A percentile compares a stretch with the other conserved stretches of the same genome.
These are phyloP conservation scores for Lepraria neglecta DNA, from an alignment of 495 filamentous ascomycete genomes.

Conservation along the genomic window DNA sequence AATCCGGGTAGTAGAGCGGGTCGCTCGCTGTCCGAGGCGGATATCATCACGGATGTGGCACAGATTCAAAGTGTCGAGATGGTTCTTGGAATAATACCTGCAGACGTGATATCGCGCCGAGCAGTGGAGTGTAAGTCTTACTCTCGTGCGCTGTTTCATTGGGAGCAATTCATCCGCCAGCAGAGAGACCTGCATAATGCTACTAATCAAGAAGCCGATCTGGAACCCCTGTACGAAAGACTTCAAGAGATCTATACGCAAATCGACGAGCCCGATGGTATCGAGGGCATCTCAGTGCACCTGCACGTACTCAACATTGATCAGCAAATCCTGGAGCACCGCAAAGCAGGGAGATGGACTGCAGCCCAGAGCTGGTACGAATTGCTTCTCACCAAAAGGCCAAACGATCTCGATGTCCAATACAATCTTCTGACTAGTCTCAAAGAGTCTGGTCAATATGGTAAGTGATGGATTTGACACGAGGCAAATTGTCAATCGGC, in stretches of 20 bases:
- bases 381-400: slow-evolving; percentile 69
- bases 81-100: slow-evolving; percentile 65
- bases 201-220: slow-evolving; percentile 35
- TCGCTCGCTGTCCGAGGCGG: slow-evolving; percentile 30
- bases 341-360: slow-evolving; percentile 93
- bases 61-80: slow-evolving; percentile 57
- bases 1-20: slow-evolving; percentile 35
- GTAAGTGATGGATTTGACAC: slow-evolving; percentile 38
- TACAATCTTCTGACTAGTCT: slow-evolving; percentile 80
- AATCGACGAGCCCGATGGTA: slow-evolving; percentile 95
- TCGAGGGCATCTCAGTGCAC: slow-evolving; percentile 87
- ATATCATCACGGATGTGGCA: slow-evolving; percentile 37
- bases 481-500: background rate
- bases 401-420: slow-evolving; percentile 69
- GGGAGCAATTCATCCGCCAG: slow-evolving; percentile 82
- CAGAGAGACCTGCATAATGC: slow-evolving; percentile 39
- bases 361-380: slow-evolving; percentile 98
- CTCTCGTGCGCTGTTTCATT: slow-evolving; percentile 83
- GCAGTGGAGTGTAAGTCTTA: slow-evolving; percentile 90
- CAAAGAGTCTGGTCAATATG: slow-evolving; percentile 86
- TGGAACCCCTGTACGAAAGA: slow-evolving; percentile 60
- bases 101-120: slow-evolving; percentile 74
- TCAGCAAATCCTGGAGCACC: slow-evolving; percentile 85
- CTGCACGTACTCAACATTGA: slow-evolving; percentile 75
- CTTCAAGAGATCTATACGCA: slow-evolving; percentile 91